These are phyloP conservation scores for Colletotrichum tropicale DNA, from an alignment of 2,329 filamentous ascomycete species.

Conservation along the genomic window DNA sequence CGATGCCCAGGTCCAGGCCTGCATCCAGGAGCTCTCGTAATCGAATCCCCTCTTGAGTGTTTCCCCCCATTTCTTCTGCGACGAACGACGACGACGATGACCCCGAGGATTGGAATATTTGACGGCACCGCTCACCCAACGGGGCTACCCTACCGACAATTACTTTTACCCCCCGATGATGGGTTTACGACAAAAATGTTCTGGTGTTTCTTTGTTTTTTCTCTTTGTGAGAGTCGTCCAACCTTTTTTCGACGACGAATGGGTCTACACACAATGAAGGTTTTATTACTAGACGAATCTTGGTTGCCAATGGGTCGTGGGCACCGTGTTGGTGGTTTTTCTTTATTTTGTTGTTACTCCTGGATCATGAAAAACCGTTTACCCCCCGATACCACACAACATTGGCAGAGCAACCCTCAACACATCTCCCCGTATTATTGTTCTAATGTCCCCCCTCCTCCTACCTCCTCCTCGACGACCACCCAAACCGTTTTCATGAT, in stretches of 20 bases:
- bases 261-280: background rate
- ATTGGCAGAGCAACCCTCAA: slow-evolving; percentile 10
- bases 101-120: background rate
- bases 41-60: background rate
- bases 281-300: background rate
- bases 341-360: background rate
- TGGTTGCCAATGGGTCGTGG: background rate
- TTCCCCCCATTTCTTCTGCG: background rate
- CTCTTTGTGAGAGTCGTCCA: background rate
- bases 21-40: slow-evolving; percentile 38
- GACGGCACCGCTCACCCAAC: background rate
- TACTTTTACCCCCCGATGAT: background rate
- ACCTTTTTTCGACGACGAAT: background rate
- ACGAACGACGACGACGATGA: background rate
- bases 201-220: background rate
- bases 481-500: slow-evolving; percentile 3
- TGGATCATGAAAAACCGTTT: slow-evolving; percentile 1
- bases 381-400: slow-evolving; percentile 10
- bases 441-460: slow-evolving; percentile 18
- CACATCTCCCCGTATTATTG: slow-evolving; percentile 17
- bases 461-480: background rate
- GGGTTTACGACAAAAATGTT: background rate
- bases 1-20: slow-evolving; percentile 54
- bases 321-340: background rate
- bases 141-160: background rate